A percentile compares a stretch with the other conserved stretches of the same genome.
These are phyloP conservation scores for Pichia sp. DNA, from an alignment of 1,139 yeast genomes.

Conservation along the genomic window DNA sequence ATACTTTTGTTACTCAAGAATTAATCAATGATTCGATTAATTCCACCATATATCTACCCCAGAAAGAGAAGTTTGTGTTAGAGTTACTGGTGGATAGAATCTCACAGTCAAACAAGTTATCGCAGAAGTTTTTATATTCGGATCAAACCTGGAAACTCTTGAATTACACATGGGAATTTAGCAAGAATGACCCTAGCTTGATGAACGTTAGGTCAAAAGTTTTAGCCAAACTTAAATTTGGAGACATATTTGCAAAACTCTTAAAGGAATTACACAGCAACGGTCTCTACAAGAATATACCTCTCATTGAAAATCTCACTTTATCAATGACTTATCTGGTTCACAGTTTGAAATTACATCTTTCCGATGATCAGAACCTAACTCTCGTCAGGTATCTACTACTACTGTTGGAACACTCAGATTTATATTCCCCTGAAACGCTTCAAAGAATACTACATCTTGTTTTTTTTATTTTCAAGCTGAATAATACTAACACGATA, in stretches of 20 bases:
- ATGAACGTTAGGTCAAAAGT: constrained; percentile 21
- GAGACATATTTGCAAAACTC: constrained; percentile 31
- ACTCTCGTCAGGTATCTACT: constrained; percentile 19
- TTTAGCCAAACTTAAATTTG: constrained; percentile 36
- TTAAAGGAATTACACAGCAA: constrained; percentile 17
- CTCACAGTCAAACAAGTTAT: constrained; percentile 38
- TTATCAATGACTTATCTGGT: constrained; percentile 17
- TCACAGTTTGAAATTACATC: constrained; percentile 27
- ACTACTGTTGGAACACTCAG: constrained; percentile 5
- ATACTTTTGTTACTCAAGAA: constrained; percentile 40
- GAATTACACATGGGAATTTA: constrained; percentile 37
- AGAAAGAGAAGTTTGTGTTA: constrained; percentile 52
- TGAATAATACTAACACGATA: constrained; percentile 22
- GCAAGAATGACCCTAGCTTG: constrained; percentile 21
- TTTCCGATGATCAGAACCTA: constrained; percentile 29
- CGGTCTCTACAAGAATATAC: constrained; percentile 7
- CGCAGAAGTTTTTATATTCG: constrained; percentile 41
- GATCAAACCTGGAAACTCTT: constrained; percentile 47
- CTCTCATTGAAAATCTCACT: constrained; percentile 14
- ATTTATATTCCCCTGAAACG: constrained; percentile 2
- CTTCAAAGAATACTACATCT: constrained; percentile 9
- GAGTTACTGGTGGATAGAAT: constrained; percentile 67
- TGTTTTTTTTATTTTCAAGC: constrained; percentile 19
- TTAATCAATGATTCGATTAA: constrained; percentile 35
- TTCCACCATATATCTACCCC: constrained; percentile 52